phyloP scores from a whole-genome alignment of 2,329 filamentous ascomycete species.

The Aspergillus japonicus region DNA sequence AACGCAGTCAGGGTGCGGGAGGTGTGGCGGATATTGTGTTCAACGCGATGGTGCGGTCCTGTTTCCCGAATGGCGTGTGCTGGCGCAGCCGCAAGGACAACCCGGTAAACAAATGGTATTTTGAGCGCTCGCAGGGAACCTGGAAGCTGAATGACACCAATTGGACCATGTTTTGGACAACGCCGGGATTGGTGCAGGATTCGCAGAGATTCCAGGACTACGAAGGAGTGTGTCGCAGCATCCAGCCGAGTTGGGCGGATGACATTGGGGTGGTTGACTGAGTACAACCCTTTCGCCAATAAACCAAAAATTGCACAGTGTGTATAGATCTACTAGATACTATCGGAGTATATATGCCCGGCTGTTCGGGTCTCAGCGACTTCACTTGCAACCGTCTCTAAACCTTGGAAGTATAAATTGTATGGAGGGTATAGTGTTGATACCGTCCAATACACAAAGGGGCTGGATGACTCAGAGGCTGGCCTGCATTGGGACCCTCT shows the following conservation, averaged over 20 bases:
- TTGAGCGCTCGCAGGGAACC: conserved; percentile 81
- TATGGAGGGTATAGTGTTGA: not conserved
- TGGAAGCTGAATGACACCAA: conserved; percentile 77
- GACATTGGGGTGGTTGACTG: conserved; percentile 55
- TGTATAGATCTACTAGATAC: not conserved
- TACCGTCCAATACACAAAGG: not conserved
- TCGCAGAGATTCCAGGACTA: conserved; percentile 64
- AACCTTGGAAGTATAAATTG: not conserved
- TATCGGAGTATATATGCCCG: not conserved
- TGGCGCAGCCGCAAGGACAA: conserved; percentile 90
- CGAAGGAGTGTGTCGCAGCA: conserved; percentile 68
- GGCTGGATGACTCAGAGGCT: not conserved
- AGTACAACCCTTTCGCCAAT: not conserved
- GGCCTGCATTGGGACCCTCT: not conserved
- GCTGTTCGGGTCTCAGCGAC: not conserved
- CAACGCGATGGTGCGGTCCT: conserved; percentile 87
- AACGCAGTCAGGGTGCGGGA: conserved; percentile 80
- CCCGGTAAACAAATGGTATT: conserved; percentile 99
- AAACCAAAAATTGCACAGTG: not conserved
- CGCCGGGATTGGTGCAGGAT: conserved; percentile 58
- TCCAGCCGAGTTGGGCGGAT: conserved; percentile 52
- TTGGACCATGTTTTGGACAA: conserved; percentile 99
- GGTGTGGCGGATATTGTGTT: conserved; percentile 96
- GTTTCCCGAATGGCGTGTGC: conserved; percentile 84
- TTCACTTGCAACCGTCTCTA: not conserved